Percentiles rank a stretch among this genome's conserved stretches.
Evolutionary conservation across 768 basidiomycete genomes (phyloP).

Genomic region (Punctularia strigosozonata): DNA sequence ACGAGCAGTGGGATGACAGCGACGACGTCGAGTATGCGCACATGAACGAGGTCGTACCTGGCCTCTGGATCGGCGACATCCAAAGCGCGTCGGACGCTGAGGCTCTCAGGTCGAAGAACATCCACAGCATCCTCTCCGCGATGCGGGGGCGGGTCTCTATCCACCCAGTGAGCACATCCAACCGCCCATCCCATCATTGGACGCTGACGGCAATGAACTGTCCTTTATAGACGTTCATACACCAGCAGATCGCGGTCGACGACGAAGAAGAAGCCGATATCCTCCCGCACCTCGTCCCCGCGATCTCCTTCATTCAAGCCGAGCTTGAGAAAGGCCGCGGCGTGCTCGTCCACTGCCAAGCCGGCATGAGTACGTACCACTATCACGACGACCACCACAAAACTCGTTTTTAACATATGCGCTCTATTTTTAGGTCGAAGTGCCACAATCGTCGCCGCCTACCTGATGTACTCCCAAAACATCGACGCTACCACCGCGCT

Average conservation of each 20-base stretch:
- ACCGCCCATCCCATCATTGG: constrained; percentile 2
- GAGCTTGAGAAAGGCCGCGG: constrained; percentile 66
- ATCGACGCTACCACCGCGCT: constrained; percentile 51
- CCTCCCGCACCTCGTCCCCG: constrained; percentile 63
- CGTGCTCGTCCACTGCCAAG: constrained; percentile 85
- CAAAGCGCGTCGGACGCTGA: constrained; percentile 53
- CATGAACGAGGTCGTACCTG: constrained; percentile 73
- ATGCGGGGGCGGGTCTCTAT: constrained; percentile 62
- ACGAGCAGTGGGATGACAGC: no score
- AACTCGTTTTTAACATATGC: background rate
- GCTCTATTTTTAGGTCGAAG: constrained; percentile 48
- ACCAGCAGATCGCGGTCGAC: constrained; percentile 69
- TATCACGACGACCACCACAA: no score
- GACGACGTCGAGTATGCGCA: constrained; percentile 8
- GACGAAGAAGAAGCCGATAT: constrained; percentile 70
- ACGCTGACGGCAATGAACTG: background rate
- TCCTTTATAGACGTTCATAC: constrained; percentile 55
- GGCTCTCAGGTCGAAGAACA: constrained; percentile 54
- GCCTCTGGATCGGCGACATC: constrained; percentile 80
- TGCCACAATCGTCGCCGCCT: constrained; percentile 77
- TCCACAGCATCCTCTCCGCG: constrained; percentile 61
- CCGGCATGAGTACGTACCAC: constrained; percentile 66
- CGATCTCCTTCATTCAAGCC: constrained; percentile 73
- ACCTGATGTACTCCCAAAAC: constrained; percentile 67
- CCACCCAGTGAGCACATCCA: constrained; percentile 36